Base-by-base conservation (phyloP, 1,284 basidiomycete genomes). In the Cryptococcus depauperatus region DNA sequence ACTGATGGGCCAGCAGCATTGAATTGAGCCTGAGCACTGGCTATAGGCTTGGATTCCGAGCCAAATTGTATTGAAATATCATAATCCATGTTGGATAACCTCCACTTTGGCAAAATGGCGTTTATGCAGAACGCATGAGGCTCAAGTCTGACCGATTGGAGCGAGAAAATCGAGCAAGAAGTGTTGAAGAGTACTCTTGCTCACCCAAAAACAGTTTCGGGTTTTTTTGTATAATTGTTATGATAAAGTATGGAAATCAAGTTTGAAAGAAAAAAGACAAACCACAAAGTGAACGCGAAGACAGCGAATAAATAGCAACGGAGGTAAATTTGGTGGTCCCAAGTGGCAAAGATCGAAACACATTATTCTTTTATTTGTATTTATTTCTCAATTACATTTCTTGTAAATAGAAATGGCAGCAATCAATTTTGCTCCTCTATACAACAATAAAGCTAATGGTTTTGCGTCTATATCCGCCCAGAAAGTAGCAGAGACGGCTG, bases 11-110 rank as follows among this genome's bases (percentile, higher is more conserved):
- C n/a, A 26, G 2, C 3, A 27, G 10, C 6, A 3, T 14, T 23
- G 9, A n/a, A 21, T 21, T 22, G 5, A 25, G 11, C 37, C 9
- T n/a, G n/a, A 5, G 2, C 8, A 11, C 11, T 6, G 27, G 10
- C 23, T 28, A 21, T n/a, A 42, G 14, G 4, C 10, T 22, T 7
- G 18, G n/a, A n/a, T 40, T 26, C 27, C 21, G 28, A 30, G 29
- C 22, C 9, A 35, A 26, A 29, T 8, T n/a, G 19, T 16, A 43
- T 14, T 16, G 35, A 26, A 39, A 41, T 14, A 21, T 52, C 35
- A 26, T 35, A 25, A 22, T 46, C 38, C 55, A 57, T 55, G 42
- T 28, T 56, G 59, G 57, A 59, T 55, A 3, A 61, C 59, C 59
- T 61, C 59, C 59, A 61, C 59, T 50, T 51, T 45, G 16, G 14